Evolutionary conservation across 345 rosid species (phyloP).

Genomic region (Gynandropsis gynandra): DNA sequence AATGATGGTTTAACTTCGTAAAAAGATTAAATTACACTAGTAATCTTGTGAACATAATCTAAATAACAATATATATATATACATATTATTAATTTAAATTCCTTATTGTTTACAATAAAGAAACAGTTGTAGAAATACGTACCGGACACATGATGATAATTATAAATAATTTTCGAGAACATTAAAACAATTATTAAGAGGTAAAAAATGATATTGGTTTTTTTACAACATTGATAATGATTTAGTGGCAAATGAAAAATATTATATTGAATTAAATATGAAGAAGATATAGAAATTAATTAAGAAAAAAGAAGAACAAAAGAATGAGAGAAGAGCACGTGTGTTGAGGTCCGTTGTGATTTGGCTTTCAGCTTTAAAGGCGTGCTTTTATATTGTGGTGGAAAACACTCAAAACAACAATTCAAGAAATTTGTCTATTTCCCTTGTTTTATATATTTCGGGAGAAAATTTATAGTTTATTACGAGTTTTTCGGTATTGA

Average conservation of each 20-base stretch:
- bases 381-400: slow-evolving; percentile 1
- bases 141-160: slow-evolving; percentile 13
- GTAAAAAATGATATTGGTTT: too few species aligned
- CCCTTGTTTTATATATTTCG: slow-evolving; percentile 12
- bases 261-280: background rate
- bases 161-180: background rate
- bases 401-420: slow-evolving; percentile 8
- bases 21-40: too few species aligned
- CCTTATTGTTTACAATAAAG: slow-evolving; percentile 28
- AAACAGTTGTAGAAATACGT: slow-evolving; percentile 24
- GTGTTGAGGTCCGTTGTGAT: slow-evolving; percentile 18
- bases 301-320: background rate
- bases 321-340: slow-evolving; percentile 20
- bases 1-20: too few species aligned
- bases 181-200: slow-evolving; percentile 15
- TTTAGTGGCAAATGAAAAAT: background rate
- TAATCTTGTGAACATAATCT: too few species aligned
- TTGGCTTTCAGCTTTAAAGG: background rate
- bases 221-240: too few species aligned
- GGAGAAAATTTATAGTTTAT: too few species aligned
- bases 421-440: background rate
- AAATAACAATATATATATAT: too few species aligned
- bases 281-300: background rate
- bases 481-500: too few species aligned
- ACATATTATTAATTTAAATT: too few species aligned